These are phyloP conservation scores for Astathelohania contejeani DNA, from an alignment of 371 early-diverging fungal genomes.

Conservation along the genomic window DNA sequence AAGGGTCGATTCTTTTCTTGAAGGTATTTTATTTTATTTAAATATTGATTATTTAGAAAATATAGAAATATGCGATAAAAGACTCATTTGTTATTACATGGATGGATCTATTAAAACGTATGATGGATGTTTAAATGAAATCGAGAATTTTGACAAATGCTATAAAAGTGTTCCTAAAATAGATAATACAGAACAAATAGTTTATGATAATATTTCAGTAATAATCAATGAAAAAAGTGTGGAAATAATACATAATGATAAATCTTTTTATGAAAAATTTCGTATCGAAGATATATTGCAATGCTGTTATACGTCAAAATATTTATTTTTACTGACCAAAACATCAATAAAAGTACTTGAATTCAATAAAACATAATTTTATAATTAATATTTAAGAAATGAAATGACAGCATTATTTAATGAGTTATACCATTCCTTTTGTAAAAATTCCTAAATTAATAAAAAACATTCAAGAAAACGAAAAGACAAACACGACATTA, in stretches of 20 bases:
- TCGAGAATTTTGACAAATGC: not conserved
- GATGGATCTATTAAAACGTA: not conserved
- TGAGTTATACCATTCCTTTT: too few relatives aligned
- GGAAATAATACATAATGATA: slow-evolving; percentile 5
- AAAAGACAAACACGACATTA: too few relatives aligned
- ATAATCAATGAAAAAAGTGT: not conserved
- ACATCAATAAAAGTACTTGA: not conserved
- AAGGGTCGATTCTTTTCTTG: slow-evolving; percentile 4
- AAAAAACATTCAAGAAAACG: too few relatives aligned
- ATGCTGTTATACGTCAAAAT: not conserved
- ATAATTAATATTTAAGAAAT: too few relatives aligned
- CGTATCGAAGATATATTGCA: not conserved
- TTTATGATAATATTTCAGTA: not conserved
- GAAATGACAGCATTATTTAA: too few relatives aligned
- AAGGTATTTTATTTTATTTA: slow-evolving; percentile 13
- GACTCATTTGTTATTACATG: not conserved
- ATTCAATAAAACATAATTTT: too few relatives aligned
- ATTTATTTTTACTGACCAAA: not conserved
- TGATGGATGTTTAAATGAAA: not conserved
- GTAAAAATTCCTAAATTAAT: too few relatives aligned
- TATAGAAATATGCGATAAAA: not conserved
- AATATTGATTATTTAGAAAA: slow-evolving; percentile 3
- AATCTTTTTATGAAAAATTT: not conserved
- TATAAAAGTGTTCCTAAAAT: not conserved
- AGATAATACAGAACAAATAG: not conserved